These are phyloP conservation scores for Crithidia mellificae DNA, from an alignment of 208 protist species.

Conservation along the genomic window DNA sequence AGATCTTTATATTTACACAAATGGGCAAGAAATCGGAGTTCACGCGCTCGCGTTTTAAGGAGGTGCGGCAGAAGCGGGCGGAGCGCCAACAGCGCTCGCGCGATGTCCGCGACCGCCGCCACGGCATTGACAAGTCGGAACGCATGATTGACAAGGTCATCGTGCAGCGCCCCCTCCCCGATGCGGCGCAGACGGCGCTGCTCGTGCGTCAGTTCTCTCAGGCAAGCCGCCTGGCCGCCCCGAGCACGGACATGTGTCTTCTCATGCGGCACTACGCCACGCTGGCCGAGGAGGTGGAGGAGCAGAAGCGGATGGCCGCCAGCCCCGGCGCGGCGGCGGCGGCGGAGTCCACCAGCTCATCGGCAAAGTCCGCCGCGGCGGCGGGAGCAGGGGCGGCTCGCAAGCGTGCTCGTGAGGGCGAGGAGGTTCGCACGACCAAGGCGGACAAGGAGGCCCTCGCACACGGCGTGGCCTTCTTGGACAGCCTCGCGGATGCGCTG, in stretches of 20 bases:
- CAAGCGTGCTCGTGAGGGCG: conserved; percentile 46
- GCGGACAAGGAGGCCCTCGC: conserved; percentile 7
- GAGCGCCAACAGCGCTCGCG: conserved; percentile 58
- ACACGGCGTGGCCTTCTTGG: conserved; percentile 30
- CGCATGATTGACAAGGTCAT: conserved; percentile 62
- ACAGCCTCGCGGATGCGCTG: conserved; percentile 53
- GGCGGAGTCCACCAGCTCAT: conserved; percentile 14
- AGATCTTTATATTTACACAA: too few relatives aligned
- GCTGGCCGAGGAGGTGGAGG: conserved; percentile 3
- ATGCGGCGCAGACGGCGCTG: conserved; percentile 49
- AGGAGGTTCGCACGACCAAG: not conserved
- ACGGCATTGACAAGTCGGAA: conserved; percentile 49
- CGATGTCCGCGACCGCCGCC: conserved; percentile 61
- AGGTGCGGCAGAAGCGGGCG: conserved; percentile 53
- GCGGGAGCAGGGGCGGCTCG: too few relatives aligned
- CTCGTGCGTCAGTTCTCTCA: conserved; percentile 74
- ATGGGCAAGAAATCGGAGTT: conserved; percentile 81
- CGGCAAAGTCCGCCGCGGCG: conserved; percentile 4
- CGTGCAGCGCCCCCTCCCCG: conserved; percentile 38
- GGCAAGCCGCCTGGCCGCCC: conserved; percentile 67
- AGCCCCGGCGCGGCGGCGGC: not conserved
- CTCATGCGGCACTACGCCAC: conserved; percentile 62
- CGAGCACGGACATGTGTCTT: conserved; percentile 66
- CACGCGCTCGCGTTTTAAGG: conserved; percentile 56
- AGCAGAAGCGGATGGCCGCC: not conserved